Evolutionary conservation across 2,329 filamentous ascomycete genomes (phyloP), one percentile per base, ranked within the genome.

Genomic region (Ceratocystis smalleyi): DNA sequence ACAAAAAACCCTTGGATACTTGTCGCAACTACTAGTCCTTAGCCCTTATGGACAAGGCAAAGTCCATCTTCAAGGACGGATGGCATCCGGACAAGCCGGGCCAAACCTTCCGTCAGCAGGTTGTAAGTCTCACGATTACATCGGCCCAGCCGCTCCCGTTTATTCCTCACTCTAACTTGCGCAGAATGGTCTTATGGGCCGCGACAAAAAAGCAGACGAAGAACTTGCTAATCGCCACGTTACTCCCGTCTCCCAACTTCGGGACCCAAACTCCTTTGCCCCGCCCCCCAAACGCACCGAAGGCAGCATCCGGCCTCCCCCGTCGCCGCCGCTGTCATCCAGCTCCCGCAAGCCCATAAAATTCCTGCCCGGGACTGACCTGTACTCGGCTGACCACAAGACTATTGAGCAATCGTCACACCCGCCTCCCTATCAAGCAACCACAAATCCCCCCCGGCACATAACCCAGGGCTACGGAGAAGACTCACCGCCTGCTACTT

Each of bases 261-360:
- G 83, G 71, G 90, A 96, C 71, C 91, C 89, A 0, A 73, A 82
- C 0, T 81, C 83, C 17, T 96, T 95, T 72, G 89, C 83, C 1
- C 89, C 90, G 27, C 91, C 91, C 30, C 91, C 91, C 0, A 91
- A 83, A 70, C 87, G 75, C 45, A 72, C 73, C 32, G 70, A 71
- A 66, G 68, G 73, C 54, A 80, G 74, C 73, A 71, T 69, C 54
- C 68, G 67, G 15, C 69, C 70, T 2, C 65, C 69, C 19, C 71
- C 71, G 22, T 70, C 71, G 15, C 69, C 70, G 0, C 69, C 70
- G 0, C 66, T 68, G 3, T 27, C 71, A 8, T 66, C 69, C 1
- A 59, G 19, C 4, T 35, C 65, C 12, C 60, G 60, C n/a, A 61
- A 66, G 40, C 47, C 61, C n/a, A 24, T 64, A 35, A 32, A 43